Conservation (phyloP, 1,139 yeast genomes). For the Debaryomycetaceae sp. region DNA sequence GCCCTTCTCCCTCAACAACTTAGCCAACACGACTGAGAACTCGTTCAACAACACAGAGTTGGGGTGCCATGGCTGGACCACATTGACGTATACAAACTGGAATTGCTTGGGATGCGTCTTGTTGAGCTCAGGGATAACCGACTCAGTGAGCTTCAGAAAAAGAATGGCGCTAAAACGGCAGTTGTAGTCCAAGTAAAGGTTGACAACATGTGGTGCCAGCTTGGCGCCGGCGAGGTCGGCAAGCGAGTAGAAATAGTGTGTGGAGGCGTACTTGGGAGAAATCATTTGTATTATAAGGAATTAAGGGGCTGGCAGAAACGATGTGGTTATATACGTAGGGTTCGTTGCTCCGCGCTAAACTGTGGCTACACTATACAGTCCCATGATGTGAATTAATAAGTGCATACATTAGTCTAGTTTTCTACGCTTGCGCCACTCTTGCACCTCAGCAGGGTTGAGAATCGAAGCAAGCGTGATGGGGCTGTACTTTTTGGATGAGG, state of each 20-base stretch:
- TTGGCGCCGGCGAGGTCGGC: slow-evolving; percentile 17
- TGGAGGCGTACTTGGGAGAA: slow-evolving; percentile 37
- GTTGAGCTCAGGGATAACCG: slow-evolving; percentile 52
- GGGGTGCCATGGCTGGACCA: slow-evolving; percentile 86
- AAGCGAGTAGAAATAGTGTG: slow-evolving; percentile 30
- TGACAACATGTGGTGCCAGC: slow-evolving; percentile 31
- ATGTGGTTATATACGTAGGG: too few species aligned
- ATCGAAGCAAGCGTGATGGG: too few species aligned
- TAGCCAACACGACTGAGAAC: slow-evolving; percentile 65
- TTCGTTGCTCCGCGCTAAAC: neutral
- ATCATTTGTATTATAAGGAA: slow-evolving; percentile 31
- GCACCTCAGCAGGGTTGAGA: too few species aligned
- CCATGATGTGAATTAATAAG: neutral
- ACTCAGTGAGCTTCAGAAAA: slow-evolving; percentile 49
- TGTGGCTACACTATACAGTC: neutral
- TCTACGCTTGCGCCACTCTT: neutral
- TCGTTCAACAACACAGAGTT: slow-evolving; percentile 66
- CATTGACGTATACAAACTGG: slow-evolving; percentile 59
- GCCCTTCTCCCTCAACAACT: slow-evolving; percentile 42
- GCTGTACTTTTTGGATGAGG: too few species aligned
- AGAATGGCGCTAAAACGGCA: slow-evolving; percentile 73
- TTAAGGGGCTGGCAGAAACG: too few species aligned
- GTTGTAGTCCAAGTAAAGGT: slow-evolving; percentile 69
- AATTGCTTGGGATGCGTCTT: slow-evolving; percentile 45
- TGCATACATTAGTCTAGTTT: slow-evolving; percentile 1